Evolutionary conservation across 441 rosid species (phyloP), one percentile per base, ranked within the genome.

Genomic region (Macaranga tanarius): DNA sequence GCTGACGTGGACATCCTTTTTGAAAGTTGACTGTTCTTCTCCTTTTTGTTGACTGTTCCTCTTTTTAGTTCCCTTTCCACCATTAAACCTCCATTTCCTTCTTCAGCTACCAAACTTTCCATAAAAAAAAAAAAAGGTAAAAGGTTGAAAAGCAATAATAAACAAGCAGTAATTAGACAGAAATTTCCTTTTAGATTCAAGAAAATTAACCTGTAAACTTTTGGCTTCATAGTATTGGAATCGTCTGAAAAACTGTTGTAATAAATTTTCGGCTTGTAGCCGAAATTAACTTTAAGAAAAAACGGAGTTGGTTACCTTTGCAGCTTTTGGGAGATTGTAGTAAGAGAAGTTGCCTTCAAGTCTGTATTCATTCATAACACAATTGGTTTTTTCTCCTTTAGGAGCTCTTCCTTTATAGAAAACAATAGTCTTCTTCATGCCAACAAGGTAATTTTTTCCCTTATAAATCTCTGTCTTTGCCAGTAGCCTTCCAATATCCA

Each of bases 281-380:
- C n/a, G n/a, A n/a, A n/a, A n/a, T n/a, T n/a, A n/a, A n/a, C n/a
- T n/a, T n/a, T n/a, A n/a, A n/a, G n/a, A 0, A 26, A 65, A 38
- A 31, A n/a, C n/a, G 16, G 5, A 68, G 63, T 23, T 19, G 2
- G 22, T 0, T 81, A 92, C 97, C 92, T 83, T 91, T 68, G 98
- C 81, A 55, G 83, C 58, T 65, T 82, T 91, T n/a, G 98, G 85
- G 65, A 89, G 83, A 81, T 83, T 86, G 65, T 86, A 97, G 75
- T 89, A 93, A 16, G 97, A 86, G 80, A 93, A 87, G 80, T 89
- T 91, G 72, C 98, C 97, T 59, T 89, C 98, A 5, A 93, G 97
- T 47, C 98, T 95, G 79, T 88, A 93, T 83, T 93, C 98, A 70
- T 93, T 97, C 98, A 93, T 91, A 62, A 93, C 98, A 97, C 98